Evolutionary conservation across 2,329 filamentous ascomycete genomes (phyloP), one percentile per base, ranked within the genome.

Genomic region (Hypoxylon sp.): DNA sequence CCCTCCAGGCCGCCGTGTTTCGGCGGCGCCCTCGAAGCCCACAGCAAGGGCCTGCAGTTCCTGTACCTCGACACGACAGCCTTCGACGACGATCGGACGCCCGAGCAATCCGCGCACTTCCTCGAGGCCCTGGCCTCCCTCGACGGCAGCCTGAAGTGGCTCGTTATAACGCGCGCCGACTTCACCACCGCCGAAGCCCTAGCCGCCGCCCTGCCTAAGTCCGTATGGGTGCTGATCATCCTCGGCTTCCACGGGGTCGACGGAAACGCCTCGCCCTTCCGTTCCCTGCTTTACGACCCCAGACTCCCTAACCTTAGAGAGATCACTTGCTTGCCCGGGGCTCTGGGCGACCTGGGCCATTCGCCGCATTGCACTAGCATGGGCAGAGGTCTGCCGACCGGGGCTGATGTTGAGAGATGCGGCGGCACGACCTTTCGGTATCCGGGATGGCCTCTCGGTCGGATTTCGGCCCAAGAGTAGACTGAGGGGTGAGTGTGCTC

Each of bases 161-260:
- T 67, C 2, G 52, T 28, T 19, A 19, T 66, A 14, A 23, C 50
- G 11, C 49, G 49, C 14, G 14, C 6, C 30, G 38, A 43, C 52
- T 23, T 67, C 19, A n/a, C 11, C 3, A 17, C 32, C 4, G 34
- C 17, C 11, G 19, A 6, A 5, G 48, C 3, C n/a, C 38, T 67
- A 1, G 17, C 14, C 9, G 10, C 41, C 5, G 30, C 59, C 1
- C 48, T 67, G 14, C 63, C 59, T 6, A 4, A 2, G 3, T 51
- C 53, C n/a, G 41, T 67, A 10, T 23, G n/a, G 3, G 55, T 51
- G 28, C 28, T 67, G 11, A 13, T 67, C 2, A 7, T 67, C 48
- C n/a, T 67, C 1, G 28, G 48, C 4, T 19, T 32, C 23, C n/a
- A n/a, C n/a, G n/a, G 23, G 28, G 14, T 51, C 0, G 45, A 49